These are phyloP conservation scores for Papilionanthe hybrid DNA, from an alignment of 116 monocot genomes.

Conservation along the genomic window DNA sequence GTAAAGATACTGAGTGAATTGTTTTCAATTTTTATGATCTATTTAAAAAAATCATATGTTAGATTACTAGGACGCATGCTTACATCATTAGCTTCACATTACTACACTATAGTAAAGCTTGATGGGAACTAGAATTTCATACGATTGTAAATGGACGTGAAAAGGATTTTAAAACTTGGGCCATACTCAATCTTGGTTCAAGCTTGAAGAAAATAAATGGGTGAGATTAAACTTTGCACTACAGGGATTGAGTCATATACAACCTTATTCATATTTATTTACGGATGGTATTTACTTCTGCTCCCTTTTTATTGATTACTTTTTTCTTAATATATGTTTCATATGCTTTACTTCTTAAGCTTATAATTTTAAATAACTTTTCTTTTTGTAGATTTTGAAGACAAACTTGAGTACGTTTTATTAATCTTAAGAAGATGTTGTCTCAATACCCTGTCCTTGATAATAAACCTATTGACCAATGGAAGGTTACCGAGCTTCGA, in stretches of 20 bases:
- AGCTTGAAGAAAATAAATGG: not conserved
- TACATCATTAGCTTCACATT: not conserved
- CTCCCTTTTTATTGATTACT: not conserved
- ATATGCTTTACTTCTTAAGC: not conserved
- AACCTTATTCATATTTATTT: not conserved
- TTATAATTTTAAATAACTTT: not conserved
- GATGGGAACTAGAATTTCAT: not conserved
- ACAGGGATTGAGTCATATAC: not conserved
- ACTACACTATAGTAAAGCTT: not conserved
- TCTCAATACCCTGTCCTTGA: conserved; percentile 45
- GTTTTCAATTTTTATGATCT: not conserved
- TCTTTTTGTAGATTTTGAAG: not conserved
- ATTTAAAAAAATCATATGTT: not conserved
- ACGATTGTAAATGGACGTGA: not conserved
- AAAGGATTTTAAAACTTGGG: not conserved
- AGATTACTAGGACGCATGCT: not conserved
- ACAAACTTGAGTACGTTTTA: not conserved
- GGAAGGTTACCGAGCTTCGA: conserved; percentile 89
- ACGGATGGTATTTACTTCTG: not conserved
- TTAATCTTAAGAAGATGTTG: conserved; percentile 20
- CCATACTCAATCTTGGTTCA: not conserved
- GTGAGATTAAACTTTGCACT: not conserved
- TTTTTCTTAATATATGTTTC: not conserved
- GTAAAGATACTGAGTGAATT: not conserved
- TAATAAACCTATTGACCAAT: conserved; percentile 73